These are phyloP conservation scores for Lachancea mirantina DNA, from an alignment of 805 yeast species.

Conservation along the genomic window DNA sequence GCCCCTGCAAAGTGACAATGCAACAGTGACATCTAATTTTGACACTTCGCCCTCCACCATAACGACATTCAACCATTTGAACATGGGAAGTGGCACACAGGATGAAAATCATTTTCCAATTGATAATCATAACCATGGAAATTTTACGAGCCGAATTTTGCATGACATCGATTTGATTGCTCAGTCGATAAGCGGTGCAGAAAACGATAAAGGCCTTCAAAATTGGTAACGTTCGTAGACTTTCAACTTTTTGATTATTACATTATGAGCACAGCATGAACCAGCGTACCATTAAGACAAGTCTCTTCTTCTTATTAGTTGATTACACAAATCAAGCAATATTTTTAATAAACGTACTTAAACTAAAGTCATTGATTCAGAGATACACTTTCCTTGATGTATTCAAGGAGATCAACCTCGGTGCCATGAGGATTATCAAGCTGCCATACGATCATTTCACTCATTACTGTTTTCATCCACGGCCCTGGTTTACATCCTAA, in stretches of 20 bases:
- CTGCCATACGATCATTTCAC: conserved; percentile 63
- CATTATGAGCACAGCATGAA: too few species aligned
- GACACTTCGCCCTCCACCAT: conserved; percentile 11
- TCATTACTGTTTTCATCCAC: conserved; percentile 62
- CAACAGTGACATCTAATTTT: conserved; percentile 9
- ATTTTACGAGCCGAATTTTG: conserved; percentile 8
- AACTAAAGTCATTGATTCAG: neutral
- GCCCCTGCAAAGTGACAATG: conserved; percentile 6
- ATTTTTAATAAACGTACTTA: too few species aligned
- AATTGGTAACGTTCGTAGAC: too few species aligned
- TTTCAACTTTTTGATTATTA: too few species aligned
- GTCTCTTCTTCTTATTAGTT: too few species aligned
- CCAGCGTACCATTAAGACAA: too few species aligned
- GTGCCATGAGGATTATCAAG: conserved; percentile 57
- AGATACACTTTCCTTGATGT: conserved; percentile 3
- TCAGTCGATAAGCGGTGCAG: conserved; percentile 7
- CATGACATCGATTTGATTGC: conserved; percentile 11
- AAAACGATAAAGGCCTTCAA: neutral
- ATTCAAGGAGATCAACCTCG: conserved; percentile 47
- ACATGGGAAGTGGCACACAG: conserved; percentile 1
- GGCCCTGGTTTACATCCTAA: conserved; percentile 71
- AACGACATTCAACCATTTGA: conserved; percentile 3
- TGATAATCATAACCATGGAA: too few species aligned
- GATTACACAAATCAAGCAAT: too few species aligned
- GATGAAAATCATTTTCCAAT: too few species aligned